These are phyloP conservation scores for Jamesozyma rosinii DNA, from an alignment of 805 yeast genomes.

Conservation along the genomic window DNA sequence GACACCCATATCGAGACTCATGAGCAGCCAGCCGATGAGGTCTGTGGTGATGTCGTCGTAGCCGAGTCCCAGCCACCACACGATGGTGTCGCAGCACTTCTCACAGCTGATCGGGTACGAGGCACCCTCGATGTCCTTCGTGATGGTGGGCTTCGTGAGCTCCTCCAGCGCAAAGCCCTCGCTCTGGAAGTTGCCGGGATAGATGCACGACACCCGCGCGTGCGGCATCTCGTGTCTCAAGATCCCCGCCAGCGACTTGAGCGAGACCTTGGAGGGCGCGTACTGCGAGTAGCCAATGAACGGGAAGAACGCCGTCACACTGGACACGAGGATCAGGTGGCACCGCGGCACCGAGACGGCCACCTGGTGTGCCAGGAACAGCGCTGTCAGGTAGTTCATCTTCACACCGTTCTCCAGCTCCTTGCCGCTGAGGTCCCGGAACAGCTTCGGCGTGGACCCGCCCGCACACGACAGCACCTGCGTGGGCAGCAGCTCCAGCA, in stretches of 20 bases:
- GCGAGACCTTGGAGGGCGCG: slow-evolving; percentile 81
- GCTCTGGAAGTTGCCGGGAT: slow-evolving; percentile 83
- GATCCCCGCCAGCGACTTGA: slow-evolving; percentile 63
- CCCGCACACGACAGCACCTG: slow-evolving; percentile 84
- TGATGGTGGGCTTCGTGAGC: slow-evolving; percentile 74
- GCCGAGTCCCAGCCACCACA: slow-evolving; percentile 51
- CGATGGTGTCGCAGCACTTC: slow-evolving; percentile 52
- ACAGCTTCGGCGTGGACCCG: slow-evolving; percentile 67
- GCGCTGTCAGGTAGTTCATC: slow-evolving; percentile 64
- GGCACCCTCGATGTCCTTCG: slow-evolving; percentile 76
- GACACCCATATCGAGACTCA: slow-evolving; percentile 56
- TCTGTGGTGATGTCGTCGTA: slow-evolving; percentile 74
- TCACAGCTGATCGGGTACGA: slow-evolving; percentile 60
- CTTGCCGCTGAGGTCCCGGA: slow-evolving; percentile 50
- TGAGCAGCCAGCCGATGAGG: slow-evolving; percentile 71
- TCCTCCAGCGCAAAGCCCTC: slow-evolving; percentile 84
- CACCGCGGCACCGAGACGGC: slow-evolving; percentile 37
- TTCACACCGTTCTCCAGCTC: slow-evolving; percentile 56
- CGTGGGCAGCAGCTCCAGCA: slow-evolving; percentile 46
- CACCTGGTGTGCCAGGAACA: slow-evolving; percentile 58
- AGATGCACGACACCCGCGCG: slow-evolving; percentile 61
- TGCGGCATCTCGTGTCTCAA: slow-evolving; percentile 78
- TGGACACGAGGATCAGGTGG: slow-evolving; percentile 57
- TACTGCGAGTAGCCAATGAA: slow-evolving; percentile 88
- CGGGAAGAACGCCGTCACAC: slow-evolving; percentile 74